Percentiles rank a stretch among this genome's conserved stretches.
These are phyloP conservation scores for Aureobasidium sp. DNA, from an alignment of 2,329 filamentous ascomycete genomes.

Conservation along the genomic window DNA sequence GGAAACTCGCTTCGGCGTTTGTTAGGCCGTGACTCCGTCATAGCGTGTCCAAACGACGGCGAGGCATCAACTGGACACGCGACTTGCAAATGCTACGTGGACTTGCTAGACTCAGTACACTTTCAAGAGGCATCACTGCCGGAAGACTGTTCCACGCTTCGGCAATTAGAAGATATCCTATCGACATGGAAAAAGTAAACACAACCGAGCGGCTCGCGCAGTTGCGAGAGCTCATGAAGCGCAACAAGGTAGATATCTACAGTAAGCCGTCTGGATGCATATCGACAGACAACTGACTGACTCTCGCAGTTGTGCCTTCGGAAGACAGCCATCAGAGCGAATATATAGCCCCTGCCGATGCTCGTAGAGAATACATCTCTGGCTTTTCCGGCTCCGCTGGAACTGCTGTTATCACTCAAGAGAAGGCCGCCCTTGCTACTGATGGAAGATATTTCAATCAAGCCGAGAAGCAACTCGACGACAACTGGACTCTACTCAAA, in stretches of 20 bases:
- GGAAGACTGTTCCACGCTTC: conserved; percentile 20
- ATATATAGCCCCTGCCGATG: conserved; percentile 96
- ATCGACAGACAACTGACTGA: conserved; percentile 31
- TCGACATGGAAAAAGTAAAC: conserved; percentile 68
- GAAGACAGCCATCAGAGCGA: conserved; percentile 97
- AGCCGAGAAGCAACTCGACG: conserved; percentile 79
- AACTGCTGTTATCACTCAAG: conserved; percentile 76
- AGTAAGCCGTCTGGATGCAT: conserved; percentile 47
- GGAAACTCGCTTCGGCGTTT: not conserved
- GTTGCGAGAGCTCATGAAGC: conserved; percentile 78
- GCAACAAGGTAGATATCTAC: conserved; percentile 83
- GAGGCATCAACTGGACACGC: not conserved
- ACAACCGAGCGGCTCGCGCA: conserved; percentile 67
- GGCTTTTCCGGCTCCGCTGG: conserved; percentile 94
- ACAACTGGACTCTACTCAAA: conserved; percentile 86
- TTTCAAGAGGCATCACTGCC: conserved; percentile 7
- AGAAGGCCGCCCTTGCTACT: conserved; percentile 83
- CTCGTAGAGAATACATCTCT: conserved; percentile 80
- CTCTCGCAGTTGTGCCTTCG: conserved; percentile 71
- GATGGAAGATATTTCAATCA: conserved; percentile 99
- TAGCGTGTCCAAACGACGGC: conserved; percentile 2
- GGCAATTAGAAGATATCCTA: conserved; percentile 16
- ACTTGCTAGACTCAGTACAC: not conserved
- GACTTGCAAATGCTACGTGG: conserved; percentile 10
- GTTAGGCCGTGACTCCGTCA: not conserved